Percentiles rank a stretch among this genome's conserved stretches.
Evolutionary conservation across 2,329 filamentous ascomycete species (phyloP).

Genomic region (Hypoxylon sp.): DNA sequence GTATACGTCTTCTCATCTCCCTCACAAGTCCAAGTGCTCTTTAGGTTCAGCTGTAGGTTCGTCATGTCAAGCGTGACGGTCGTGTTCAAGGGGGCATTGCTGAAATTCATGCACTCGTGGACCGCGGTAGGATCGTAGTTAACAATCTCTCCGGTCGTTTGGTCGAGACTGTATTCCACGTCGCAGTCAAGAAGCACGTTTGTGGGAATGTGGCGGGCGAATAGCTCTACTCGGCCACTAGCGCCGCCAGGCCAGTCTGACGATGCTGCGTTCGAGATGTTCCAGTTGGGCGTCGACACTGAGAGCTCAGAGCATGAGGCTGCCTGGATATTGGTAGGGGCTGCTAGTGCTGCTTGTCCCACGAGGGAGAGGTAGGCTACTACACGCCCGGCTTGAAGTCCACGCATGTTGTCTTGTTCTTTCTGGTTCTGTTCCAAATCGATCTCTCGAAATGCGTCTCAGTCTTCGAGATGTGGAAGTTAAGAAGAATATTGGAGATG

Average conservation of each 20-base stretch:
- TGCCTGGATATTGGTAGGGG: conserved; percentile 5
- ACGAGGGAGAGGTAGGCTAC: conserved; percentile 31
- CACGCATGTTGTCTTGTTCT: conserved; percentile 21
- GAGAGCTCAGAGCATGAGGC: conserved; percentile 29
- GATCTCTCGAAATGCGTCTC: not conserved
- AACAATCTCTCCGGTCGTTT: conserved; percentile 30
- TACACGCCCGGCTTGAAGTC: conserved; percentile 1
- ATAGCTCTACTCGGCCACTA: conserved; percentile 40
- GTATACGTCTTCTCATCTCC: conserved; percentile 30
- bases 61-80: conserved; percentile 42
- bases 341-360: conserved; percentile 22
- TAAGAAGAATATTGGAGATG: conserved; percentile 1
- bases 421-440: not conserved
- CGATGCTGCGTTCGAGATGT: conserved; percentile 35
- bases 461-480: not conserved
- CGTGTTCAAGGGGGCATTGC: conserved; percentile 26
- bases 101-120: conserved; percentile 41
- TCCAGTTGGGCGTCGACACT: conserved; percentile 36
- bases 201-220: conserved; percentile 39
- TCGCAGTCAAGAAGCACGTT: conserved; percentile 24
- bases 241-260: conserved; percentile 44
- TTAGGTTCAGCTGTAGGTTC: conserved; percentile 28
- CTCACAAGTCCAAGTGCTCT: conserved; percentile 39
- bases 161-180: conserved; percentile 36
- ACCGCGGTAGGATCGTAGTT: conserved; percentile 34